Base-by-base conservation (phyloP, 352 stramenopile genomes). In the Globisporangium ultimum region DNA sequence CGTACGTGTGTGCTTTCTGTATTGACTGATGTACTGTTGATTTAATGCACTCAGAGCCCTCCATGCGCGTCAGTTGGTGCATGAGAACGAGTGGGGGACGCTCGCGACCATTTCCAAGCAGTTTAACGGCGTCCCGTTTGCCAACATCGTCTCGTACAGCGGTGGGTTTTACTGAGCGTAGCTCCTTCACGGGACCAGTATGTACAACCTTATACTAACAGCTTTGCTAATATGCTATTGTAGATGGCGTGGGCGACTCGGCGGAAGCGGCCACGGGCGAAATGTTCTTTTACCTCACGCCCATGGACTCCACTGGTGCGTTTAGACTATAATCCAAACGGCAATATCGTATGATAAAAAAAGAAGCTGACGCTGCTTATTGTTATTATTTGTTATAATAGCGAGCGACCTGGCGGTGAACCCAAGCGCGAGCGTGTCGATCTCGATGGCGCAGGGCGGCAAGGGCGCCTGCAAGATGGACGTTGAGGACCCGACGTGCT, bases 221-320 rank as follows among this genome's bases (percentile, higher is more conserved):
- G 8, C 38, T 43, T 43, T 3, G 38, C 2, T 2, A 6, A 43
- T 53, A 36, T 59, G 15, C 5, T 15, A 40, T 22, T 41, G 20
- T 71, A 91, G 82, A 92, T 56, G 76, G 80, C 14, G 57, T 87
- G 11, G 82, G 78, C 34, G 74, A 68, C 21, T 55, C 67, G 11
- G 66, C 80, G 9, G 58, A 75, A 14, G 76, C 76, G 6, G 72
- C 83, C 1, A 90, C 78, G 14, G 80, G 80, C 18, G 67, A 85
- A 40, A 40, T 92, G 3, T 92, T 80, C 61, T 89, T 92, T 55
- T 92, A 88, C 63, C 61, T 89, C 21, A 89, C 79, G 18, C 48
- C 53, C 17, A 61, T 87, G 69, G 83, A 89, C 66, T 28, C 49
- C 10, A 71, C 74, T 18, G 75, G 70, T 78, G 65, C 40, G 59